Base-by-base conservation (phyloP, 257 asterid genomes). In the Rubia yunnanensis region DNA sequence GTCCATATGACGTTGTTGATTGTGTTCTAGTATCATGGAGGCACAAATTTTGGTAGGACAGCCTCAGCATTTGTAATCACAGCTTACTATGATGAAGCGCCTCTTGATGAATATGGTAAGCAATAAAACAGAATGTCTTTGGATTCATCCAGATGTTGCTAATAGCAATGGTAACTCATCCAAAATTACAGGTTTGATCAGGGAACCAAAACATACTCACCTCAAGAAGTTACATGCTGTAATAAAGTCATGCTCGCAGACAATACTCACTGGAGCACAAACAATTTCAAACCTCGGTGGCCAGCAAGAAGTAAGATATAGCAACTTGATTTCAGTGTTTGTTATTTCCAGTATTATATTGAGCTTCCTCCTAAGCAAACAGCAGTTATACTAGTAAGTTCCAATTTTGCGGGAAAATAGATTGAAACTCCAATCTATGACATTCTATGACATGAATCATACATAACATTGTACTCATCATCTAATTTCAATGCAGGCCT, bases 121-220 rank as follows among this genome's bases (percentile, higher is more conserved):
- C 17, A 35, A 27, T 56, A 48, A 28, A 24, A 17, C 35, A 18
- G 7, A 7, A 11, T 5, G 18, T 31, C 48, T 30, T 10, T 44
- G 10, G 15, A 24, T 13, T 59, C 7, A 26, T 50, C 6, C 1
- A 18, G n/a, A 38, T 14, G 28, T 65, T 22, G 18, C 38, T 13
- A 24, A 24, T 52, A 26, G 28, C 54, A 53, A 35, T 1, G 13
- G 20, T 10, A 70, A 23, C 55, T 62, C 5, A 38, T 70, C 48
- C 60, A 8, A 39, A 35, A 35, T 11, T 7, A 50, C 68, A 92
- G 98, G 98, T 53, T 74, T 89, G 70, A 83, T 84, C n/a, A 83
- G 84, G 60, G 86, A 85, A 68, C 98, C 96, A 74, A 89, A 89
- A 80, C 85, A 88, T 86, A 88, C 95, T 31, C 97, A 92, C 77